Base-by-base conservation (phyloP, 352 stramenopile species). In the Globisporangium mamillatum region DNA sequence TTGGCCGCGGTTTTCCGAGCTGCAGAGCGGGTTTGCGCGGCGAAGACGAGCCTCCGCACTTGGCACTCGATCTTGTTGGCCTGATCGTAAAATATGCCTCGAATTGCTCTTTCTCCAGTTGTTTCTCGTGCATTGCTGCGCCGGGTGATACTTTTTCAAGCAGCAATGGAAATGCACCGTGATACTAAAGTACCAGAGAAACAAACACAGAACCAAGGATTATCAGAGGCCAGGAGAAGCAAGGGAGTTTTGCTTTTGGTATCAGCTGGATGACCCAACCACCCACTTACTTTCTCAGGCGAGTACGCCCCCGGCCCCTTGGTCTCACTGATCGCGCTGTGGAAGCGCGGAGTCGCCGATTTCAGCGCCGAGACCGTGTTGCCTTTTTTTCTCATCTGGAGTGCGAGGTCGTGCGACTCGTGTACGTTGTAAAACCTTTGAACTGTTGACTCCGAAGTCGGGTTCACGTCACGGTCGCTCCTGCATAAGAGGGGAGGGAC, bases 401-500 rank as follows among this genome's bases (percentile, higher is more conserved):
- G 16, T 9, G 68, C 64, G 12, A 90, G 56, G n/a, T 86, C 77
- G 29, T 70, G 76, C 1, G 72, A 50, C 38, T 76, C 59, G 59
- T 85, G 76, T 2, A 70, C 58, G 36, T 80, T 46, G 57, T 91
- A 91, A 52, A 83, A 84, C 10, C 66, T 62, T 54, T 88, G 74
- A 8, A 89, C 79, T 1, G 75, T 75, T 6, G 74, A 22, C 18
- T 65, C 74, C 1, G 48, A 56, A 8, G 80, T 91, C 22, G 80
- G 82, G 8, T 84, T 88, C 48, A 91, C 70, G 16, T 88, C 66
- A 9, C 82, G 75, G 9, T 89, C 77, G 22, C 22, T 83, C n/a
- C 75, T 78, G 64, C 44, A 62, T 46, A 20, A 16, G 32, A 46
- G n/a, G 27, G 59, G 24, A 36, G 24, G 20, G 9, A 44, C 46